Percentiles rank a stretch among this genome's conserved stretches.
phyloP scores from a whole-genome alignment of 2,329 filamentous ascomycete genomes.

The Neofusicoccum sp. region DNA sequence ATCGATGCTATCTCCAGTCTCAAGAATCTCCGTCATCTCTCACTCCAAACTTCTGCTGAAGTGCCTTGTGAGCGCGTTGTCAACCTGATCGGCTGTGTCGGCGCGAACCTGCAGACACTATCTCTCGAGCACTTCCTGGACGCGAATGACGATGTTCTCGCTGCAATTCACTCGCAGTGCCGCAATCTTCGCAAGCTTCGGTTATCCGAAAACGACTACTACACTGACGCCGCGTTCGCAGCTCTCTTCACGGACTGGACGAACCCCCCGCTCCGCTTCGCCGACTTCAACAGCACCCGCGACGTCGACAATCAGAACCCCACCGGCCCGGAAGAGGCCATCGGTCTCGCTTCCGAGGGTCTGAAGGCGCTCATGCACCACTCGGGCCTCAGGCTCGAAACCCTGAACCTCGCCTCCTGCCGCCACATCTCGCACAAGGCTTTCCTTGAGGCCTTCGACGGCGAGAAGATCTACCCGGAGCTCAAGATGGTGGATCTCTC shows the following conservation, averaged over 20 bases:
- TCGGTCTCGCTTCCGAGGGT: slow-evolving; percentile 73
- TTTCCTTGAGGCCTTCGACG: slow-evolving; percentile 72
- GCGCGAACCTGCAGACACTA: slow-evolving; percentile 68
- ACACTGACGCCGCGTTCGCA: slow-evolving; percentile 72
- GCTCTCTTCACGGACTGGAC: slow-evolving; percentile 72
- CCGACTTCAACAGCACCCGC: slow-evolving; percentile 77
- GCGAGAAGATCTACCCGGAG: slow-evolving; percentile 60
- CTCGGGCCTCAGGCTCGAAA: slow-evolving; percentile 64
- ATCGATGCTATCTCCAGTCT: slow-evolving; percentile 65
- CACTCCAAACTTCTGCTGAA: slow-evolving; percentile 63
- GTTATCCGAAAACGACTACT: slow-evolving; percentile 71
- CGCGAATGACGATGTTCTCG: slow-evolving; percentile 67
- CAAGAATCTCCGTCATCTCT: slow-evolving; percentile 67
- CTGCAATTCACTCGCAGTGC: slow-evolving; percentile 69
- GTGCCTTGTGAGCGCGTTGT: slow-evolving; percentile 60
- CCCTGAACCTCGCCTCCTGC: slow-evolving; percentile 78
- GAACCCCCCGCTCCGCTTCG: slow-evolving; percentile 66
- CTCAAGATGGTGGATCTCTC: slow-evolving; percentile 73
- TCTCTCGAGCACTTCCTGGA: slow-evolving; percentile 69
- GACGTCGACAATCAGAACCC: slow-evolving; percentile 71
- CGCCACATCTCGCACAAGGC: slow-evolving; percentile 73
- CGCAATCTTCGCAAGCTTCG: slow-evolving; percentile 70
- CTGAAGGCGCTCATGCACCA: slow-evolving; percentile 83
- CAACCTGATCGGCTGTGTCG: slow-evolving; percentile 61
- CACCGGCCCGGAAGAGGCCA: slow-evolving; percentile 55